Evolutionary conservation across 768 basidiomycete genomes (phyloP), one percentile per base, ranked within the genome.

Genomic region (Phlegmacium glaucopus): DNA sequence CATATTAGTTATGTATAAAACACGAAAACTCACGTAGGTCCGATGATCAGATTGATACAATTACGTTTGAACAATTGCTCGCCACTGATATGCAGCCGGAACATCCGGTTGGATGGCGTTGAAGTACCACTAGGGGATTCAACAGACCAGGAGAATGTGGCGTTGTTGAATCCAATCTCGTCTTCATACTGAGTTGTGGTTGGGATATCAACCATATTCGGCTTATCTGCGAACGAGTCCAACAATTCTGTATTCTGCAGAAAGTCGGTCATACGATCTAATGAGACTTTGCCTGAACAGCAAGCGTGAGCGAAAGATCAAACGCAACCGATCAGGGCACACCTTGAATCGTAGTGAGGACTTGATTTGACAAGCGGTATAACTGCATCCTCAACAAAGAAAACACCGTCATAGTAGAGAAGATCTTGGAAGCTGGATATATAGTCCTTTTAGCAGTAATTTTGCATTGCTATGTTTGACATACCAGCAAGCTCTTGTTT

Each of bases 321-420:
- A 9, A 4, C 18, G 17, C 11, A 13, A n/a, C 12, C 4, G 26
- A 36, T 10, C 26, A 6, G 18, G 30, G 13, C 9, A 32, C 38
- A 44, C 76, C 80, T 61, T 67, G 60, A 32, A 59, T 47, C 8
- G 43, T 25, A 3, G 26, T 43, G 4, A 60, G 63, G 28, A 66
- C 46, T 12, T 55, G 51, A 29, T 55, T 59, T 11, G 69, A 62
- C 0, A 61, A 56, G 55, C 64, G 71, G 62, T 65, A 64, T 30
- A 82, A 60, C 45, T 79, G 76, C 6, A 69, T 68, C 22, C 78
- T 73, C 32, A 87, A 61, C 48, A 82, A 69, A 44, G 82, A 77
- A 56, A 89, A 88, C 26, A 87, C 83, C 42, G 75, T 60, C 69
- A 82, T 76, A 40, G 74, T 76, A 9, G 75, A 74, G 59, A 78